Conservation (phyloP, 805 yeast genomes). For the Lipomyces anomalus region DNA sequence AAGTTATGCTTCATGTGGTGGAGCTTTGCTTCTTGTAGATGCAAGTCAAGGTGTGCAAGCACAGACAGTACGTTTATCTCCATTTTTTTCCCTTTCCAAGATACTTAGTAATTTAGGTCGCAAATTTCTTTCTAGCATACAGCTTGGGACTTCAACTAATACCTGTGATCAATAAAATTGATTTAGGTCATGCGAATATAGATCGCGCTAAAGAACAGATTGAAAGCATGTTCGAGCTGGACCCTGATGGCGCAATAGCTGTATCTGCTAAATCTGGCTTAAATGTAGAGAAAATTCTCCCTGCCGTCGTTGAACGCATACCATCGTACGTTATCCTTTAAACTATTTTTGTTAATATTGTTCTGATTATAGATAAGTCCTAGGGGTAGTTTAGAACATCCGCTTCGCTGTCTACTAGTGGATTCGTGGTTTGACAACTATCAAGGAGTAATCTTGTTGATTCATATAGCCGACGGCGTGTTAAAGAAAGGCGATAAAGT, state of each 20-base stretch:
- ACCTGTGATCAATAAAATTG: constrained; percentile 90
- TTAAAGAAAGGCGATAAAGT: constrained; percentile 70
- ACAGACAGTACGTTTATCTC: constrained; percentile 54
- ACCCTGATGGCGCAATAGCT: constrained; percentile 64
- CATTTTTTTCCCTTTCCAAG: neutral
- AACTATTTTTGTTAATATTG: too few relatives aligned
- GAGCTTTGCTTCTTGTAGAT: constrained; percentile 83
- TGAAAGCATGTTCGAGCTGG: constrained; percentile 75
- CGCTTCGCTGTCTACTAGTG: constrained; percentile 73
- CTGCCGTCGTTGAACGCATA: constrained; percentile 73
- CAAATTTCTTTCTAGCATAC: constrained; percentile 86
- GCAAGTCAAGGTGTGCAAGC: constrained; percentile 97
- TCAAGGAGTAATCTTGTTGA: constrained; percentile 81
- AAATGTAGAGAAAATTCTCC: constrained; percentile 72
- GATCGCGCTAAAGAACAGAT: constrained; percentile 77
- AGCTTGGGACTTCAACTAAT: constrained; percentile 73
- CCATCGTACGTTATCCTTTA: too few relatives aligned
- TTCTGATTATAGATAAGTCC: too few relatives aligned
- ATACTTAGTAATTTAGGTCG: constrained; percentile 38
- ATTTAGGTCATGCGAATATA: constrained; percentile 80
- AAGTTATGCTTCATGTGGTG: constrained; percentile 94
- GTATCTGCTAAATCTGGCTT: constrained; percentile 91
- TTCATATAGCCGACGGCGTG: constrained; percentile 78
- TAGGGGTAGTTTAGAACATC: constrained; percentile 45
- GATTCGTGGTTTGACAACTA: constrained; percentile 97